Evolutionary conservation across 495 filamentous ascomycete species (phyloP), one percentile per base, ranked within the genome.

Genomic region (Talaromyces stipitatus): DNA sequence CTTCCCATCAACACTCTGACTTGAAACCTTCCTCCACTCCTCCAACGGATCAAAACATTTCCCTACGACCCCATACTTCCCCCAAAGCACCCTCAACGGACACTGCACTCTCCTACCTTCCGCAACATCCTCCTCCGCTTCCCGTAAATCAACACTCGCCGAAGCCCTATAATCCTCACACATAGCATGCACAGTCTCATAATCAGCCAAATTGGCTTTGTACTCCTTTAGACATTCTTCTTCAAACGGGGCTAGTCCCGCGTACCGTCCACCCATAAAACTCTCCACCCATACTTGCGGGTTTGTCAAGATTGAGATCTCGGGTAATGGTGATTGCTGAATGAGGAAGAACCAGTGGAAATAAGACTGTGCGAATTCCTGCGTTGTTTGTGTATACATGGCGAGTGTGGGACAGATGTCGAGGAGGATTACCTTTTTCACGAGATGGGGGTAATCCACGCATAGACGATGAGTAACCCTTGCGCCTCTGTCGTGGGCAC

Each of bases 261-360:
- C 54, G n/a, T 64, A 50, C n/a, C 52, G 51, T 11, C 57, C 60
- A 2, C 61, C 60, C 55, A 73, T 62, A 52, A 63, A 66, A 6
- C 43, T 43, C 18, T 61, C 51, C 29, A 61, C 32, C 50, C 69
- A 71, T 10, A 50, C 28, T 28, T 61, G 36, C 9, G 64, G 59
- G 48, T 60, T 60, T 1, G 36, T 38, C n/a, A 54, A 36, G 45
- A 74, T 72, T 18, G 68, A 20, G 8, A 24, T 60, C 50, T 76
- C 73, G 2, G 73, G 72, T 20, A 72, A 65, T 0, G 72, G 73
- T 0, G 56, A 29, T 0, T 48, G 43, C 54, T 76, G 73, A 24
- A 70, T 67, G 12, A 76, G 66, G 57, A 76, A 73, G 38, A 75
- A 75, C 73, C 73, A 76, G 55, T 76, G 73, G 52, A 62, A 76